These are phyloP conservation scores for Monosporascus sp. DNA, from an alignment of 2,329 filamentous ascomycete species.

Conservation along the genomic window DNA sequence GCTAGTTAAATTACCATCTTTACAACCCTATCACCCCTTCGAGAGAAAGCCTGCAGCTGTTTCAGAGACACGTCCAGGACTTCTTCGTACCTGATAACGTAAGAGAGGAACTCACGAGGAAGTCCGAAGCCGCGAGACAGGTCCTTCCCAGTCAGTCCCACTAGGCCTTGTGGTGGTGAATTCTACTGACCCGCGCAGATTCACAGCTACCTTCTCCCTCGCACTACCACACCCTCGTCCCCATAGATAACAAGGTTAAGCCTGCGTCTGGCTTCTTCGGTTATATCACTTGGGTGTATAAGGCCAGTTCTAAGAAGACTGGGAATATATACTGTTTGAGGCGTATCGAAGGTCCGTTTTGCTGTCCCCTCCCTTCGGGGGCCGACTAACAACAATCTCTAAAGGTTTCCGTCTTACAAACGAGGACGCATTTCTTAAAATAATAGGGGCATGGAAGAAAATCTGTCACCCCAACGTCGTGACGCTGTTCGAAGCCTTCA, in stretches of 20 bases:
- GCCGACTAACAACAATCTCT: slow-evolving; percentile 6
- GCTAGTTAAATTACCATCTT: slow-evolving; percentile 81
- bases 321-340: slow-evolving; percentile 84
- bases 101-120: slow-evolving; percentile 84
- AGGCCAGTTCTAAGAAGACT: slow-evolving; percentile 83
- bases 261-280: slow-evolving; percentile 78
- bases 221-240: slow-evolving; percentile 87
- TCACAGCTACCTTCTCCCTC: slow-evolving; percentile 73
- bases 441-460: slow-evolving; percentile 84
- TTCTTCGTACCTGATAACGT: slow-evolving; percentile 87
- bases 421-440: slow-evolving; percentile 72
- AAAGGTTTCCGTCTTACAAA: slow-evolving; percentile 79
- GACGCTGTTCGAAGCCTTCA: slow-evolving; percentile 86
- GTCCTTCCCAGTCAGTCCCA: slow-evolving; percentile 66
- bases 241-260: slow-evolving; percentile 75
- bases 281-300: slow-evolving; percentile 91
- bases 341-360: slow-evolving; percentile 65
- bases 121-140: slow-evolving; percentile 78
- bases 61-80: slow-evolving; percentile 82
- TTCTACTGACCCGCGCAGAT: background rate
- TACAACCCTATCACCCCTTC: slow-evolving; percentile 83
- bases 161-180: background rate
- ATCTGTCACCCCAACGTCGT: slow-evolving; percentile 79
- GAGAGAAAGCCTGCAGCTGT: slow-evolving; percentile 68
- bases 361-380: background rate